phyloP scores from a whole-genome alignment of 495 filamentous ascomycete species.

The Corynascus novoguineensis region DNA sequence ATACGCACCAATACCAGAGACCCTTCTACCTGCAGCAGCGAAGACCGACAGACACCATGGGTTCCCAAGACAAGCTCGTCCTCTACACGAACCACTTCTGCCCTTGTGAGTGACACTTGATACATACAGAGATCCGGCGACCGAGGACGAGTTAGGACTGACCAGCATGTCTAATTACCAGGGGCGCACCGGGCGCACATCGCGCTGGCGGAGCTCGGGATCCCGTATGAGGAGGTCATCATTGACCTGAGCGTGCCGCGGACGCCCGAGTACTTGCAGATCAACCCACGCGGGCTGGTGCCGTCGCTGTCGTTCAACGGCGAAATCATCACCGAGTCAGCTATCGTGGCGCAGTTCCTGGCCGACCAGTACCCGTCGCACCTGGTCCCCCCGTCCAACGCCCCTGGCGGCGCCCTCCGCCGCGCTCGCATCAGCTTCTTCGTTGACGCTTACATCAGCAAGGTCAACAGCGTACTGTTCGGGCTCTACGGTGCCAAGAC shows the following conservation, averaged over 20 bases:
- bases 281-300: constrained; percentile 83
- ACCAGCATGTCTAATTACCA: constrained; percentile 12
- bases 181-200: constrained; percentile 79
- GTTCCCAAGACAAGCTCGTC: constrained; percentile 36
- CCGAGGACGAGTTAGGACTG: background rate
- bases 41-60: constrained; percentile 22
- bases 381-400: constrained; percentile 45
- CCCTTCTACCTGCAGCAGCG: background rate
- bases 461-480: constrained; percentile 48
- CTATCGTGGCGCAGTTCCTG: constrained; percentile 72
- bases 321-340: constrained; percentile 66
- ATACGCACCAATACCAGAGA: background rate
- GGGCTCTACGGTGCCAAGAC: constrained; percentile 36
- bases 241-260: constrained; percentile 70
- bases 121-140: no score
- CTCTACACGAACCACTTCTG: constrained; percentile 74
- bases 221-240: constrained; percentile 73
- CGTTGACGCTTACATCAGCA: constrained; percentile 65
- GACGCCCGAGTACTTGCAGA: constrained; percentile 73
- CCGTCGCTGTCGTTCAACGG: constrained; percentile 66
- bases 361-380: constrained; percentile 47
- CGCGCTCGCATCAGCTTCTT: constrained; percentile 73
- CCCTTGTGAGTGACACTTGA: constrained; percentile 47
- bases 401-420: constrained; percentile 38
- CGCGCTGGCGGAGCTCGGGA: constrained; percentile 61